Evolutionary conservation across 2,329 filamentous ascomycete genomes (phyloP).

Genomic region (Cercospora sp.): DNA sequence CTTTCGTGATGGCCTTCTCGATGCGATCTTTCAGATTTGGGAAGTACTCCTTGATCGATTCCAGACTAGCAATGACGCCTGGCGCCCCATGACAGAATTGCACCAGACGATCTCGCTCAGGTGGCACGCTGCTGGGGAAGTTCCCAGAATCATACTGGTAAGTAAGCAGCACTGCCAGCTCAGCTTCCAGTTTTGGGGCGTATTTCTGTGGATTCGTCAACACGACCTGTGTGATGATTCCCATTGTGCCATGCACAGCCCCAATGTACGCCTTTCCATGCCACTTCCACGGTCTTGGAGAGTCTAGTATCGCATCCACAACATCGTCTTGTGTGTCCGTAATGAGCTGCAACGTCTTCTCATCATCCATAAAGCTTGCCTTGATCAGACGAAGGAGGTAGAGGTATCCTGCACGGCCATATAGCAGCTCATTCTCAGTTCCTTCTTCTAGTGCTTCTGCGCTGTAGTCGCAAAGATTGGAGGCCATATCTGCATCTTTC

Average conservation of each 20-base stretch:
- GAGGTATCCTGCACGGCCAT: slow-evolving; percentile 67
- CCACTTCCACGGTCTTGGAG: slow-evolving; percentile 63
- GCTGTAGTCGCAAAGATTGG: slow-evolving; percentile 53
- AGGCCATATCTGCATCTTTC: slow-evolving; percentile 51
- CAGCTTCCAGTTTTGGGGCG: slow-evolving; percentile 55
- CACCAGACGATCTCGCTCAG: slow-evolving; percentile 54
- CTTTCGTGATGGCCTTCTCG: slow-evolving; percentile 54
- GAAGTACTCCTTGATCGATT: slow-evolving; percentile 58
- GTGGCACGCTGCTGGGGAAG: slow-evolving; percentile 59
- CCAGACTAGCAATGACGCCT: slow-evolving; percentile 61
- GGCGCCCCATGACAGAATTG: slow-evolving; percentile 70
- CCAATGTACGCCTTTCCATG: slow-evolving; percentile 64
- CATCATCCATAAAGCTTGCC: slow-evolving; percentile 55
- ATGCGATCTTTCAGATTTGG: slow-evolving; percentile 56
- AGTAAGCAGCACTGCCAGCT: slow-evolving; percentile 58
- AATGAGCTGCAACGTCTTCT: slow-evolving; percentile 53
- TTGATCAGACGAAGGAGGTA: slow-evolving; percentile 67
- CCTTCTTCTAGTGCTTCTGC: slow-evolving; percentile 49
- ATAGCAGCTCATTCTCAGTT: slow-evolving; percentile 63
- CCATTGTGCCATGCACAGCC: slow-evolving; percentile 66
- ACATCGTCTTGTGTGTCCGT: slow-evolving; percentile 57
- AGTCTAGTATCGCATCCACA: slow-evolving; percentile 59
- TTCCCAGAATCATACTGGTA: slow-evolving; percentile 64
- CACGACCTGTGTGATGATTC: slow-evolving; percentile 70
- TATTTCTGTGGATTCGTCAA: slow-evolving; percentile 57